Conservation (phyloP, 2,329 filamentous ascomycete species). For the Onygenales sp. region DNA sequence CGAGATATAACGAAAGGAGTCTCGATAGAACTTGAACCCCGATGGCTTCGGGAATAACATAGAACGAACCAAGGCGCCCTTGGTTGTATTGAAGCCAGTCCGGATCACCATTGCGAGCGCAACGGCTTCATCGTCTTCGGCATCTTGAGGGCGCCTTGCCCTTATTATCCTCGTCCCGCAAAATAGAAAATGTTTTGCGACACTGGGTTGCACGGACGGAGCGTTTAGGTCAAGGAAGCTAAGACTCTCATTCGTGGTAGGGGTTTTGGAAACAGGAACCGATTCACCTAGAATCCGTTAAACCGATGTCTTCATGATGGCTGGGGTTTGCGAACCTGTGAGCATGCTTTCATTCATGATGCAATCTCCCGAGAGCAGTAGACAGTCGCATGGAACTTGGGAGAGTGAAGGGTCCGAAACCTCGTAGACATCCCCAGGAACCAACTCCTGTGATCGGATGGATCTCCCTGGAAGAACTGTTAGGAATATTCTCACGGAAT, state of each 20-base stretch:
- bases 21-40: slow-evolving; percentile 95
- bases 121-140: slow-evolving; percentile 75
- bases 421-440: slow-evolving; percentile 94
- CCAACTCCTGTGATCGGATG: slow-evolving; percentile 75
- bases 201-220: slow-evolving; percentile 70
- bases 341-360: slow-evolving; percentile 99
- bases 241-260: slow-evolving; percentile 73
- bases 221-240: slow-evolving; percentile 65
- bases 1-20: slow-evolving; percentile 94
- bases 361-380: slow-evolving; percentile 85
- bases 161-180: slow-evolving; percentile 93
- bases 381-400: slow-evolving; percentile 84
- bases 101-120: slow-evolving; percentile 85
- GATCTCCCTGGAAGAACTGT: slow-evolving; percentile 56
- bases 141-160: slow-evolving; percentile 77
- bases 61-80: slow-evolving; percentile 86
- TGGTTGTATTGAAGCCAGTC: slow-evolving; percentile 96
- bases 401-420: slow-evolving; percentile 83
- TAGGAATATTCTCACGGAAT: slow-evolving; percentile 1
- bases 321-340: slow-evolving; percentile 46
- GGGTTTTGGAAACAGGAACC: slow-evolving; percentile 87
- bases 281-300: slow-evolving; percentile 59
- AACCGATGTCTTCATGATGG: slow-evolving; percentile 5
- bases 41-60: slow-evolving; percentile 99
- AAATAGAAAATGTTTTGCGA: slow-evolving; percentile 85